Evolutionary conservation across 2,329 filamentous ascomycete genomes (phyloP).

Genomic region (Colletotrichum viniferum): DNA sequence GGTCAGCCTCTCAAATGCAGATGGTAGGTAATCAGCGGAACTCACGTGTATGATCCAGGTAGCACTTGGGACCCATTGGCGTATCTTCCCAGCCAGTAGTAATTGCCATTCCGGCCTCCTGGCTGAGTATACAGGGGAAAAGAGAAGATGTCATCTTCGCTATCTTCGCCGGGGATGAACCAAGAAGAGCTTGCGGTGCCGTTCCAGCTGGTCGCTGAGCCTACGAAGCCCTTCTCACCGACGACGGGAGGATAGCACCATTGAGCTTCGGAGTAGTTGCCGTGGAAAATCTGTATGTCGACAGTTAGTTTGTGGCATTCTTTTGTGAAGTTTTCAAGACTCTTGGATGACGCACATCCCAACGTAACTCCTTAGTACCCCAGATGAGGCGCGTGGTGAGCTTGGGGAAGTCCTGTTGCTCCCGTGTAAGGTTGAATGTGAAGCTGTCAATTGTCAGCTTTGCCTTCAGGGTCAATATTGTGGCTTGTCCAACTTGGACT

Average conservation of each 20-base stretch:
- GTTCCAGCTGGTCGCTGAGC: slow-evolving; percentile 40
- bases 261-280: slow-evolving; percentile 38
- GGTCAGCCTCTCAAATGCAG: not conserved
- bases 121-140: not conserved
- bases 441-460: not conserved
- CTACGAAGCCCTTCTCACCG: slow-evolving; percentile 44
- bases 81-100: not conserved
- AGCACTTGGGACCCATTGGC: not conserved
- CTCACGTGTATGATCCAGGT: not conserved
- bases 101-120: not conserved
- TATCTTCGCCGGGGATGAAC: not conserved
- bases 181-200: not conserved
- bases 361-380: slow-evolving; percentile 29
- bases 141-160: not conserved
- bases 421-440: slow-evolving; percentile 12
- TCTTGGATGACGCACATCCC: slow-evolving; percentile 17
- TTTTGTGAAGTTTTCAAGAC: too few relatives aligned
- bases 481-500: not conserved
- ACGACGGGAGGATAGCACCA: slow-evolving; percentile 46
- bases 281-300: slow-evolving; percentile 38
- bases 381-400: not conserved
- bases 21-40: fast-evolving
- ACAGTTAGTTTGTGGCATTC: fast-evolving
- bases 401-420: slow-evolving; percentile 20
- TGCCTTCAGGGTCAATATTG: fast-evolving